Evolutionary conservation across 2,329 filamentous ascomycete species (phyloP), one percentile per base, ranked within the genome.

Genomic region (Chrysoporthe puriensis): DNA sequence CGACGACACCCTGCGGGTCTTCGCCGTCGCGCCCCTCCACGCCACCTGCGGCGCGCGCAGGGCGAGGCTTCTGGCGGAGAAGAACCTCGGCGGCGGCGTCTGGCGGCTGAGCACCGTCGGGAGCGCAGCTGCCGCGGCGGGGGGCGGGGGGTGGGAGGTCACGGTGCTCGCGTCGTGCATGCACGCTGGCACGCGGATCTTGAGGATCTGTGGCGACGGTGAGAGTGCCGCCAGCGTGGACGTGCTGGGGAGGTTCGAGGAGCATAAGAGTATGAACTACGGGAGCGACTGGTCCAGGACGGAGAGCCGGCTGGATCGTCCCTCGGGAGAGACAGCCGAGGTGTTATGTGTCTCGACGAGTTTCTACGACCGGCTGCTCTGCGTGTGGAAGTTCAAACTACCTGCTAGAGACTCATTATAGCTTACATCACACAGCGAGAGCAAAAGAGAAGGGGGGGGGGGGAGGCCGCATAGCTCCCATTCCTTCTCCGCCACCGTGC

Each of bases 181-280:
- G 95, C 91, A 97, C 80, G 93, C 91, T 2, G 96, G 96, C 0
- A 85, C 88, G 11, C 86, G 90, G 64, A 79, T 98, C n/a, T 74
- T 91, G 7, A 79, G 83, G 50, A 73, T 88, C 21, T 8, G 42
- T 5, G 63, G 26, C 4, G 74, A 76, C 1, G 73, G 78, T 13
- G 58, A 61, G 11, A 16, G 21, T 13, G 21, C 40, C 21, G 43
- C 26, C 16, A 75, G 74, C 1, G 89, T 96, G 67, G 81, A 85
- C 56, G 82, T 95, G 1, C 72, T 94, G 59, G 89, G 86, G 0
- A 86, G 84, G 63, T 97, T 97, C 74, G 91, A 93, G 72, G 91
- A 95, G 76, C 94, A 97, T 76, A 84, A 91, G 79, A 97, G 93
- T 77, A 97, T 97, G 93, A 97, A 97, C 74, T 98, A 98, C 77